Percentiles rank a stretch among this genome's conserved stretches.
Conservation (phyloP, 331 rosid species). For the Ulmus americana region DNA sequence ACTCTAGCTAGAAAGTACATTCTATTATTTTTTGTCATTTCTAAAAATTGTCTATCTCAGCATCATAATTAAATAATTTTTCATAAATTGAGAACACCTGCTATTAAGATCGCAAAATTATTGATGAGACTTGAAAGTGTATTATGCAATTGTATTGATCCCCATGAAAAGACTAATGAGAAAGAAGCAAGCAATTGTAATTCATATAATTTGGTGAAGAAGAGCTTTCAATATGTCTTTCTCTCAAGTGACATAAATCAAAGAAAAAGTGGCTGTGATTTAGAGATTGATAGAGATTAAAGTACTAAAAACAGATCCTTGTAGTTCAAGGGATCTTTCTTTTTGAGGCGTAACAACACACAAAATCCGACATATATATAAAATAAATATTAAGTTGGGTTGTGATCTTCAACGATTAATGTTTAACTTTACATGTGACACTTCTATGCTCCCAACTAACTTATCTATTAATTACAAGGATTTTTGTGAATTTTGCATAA, state of each 20-base stretch:
- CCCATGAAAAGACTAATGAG: no score
- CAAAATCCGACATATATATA: neutral
- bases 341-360: conserved; percentile 18
- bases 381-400: conserved; percentile 3
- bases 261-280: conserved; percentile 15
- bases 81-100: no score
- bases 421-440: conserved; percentile 14
- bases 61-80: no score
- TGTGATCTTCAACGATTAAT: conserved; percentile 7
- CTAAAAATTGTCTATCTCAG: no score
- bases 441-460: neutral
- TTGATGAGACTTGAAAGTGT: no score
- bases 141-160: no score
- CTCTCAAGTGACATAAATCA: conserved; percentile 1
- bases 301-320: conserved; percentile 11
- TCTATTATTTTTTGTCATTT: no score
- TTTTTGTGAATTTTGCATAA: conserved; percentile 1
- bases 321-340: conserved; percentile 19
- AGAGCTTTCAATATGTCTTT: conserved; percentile 6
- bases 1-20: no score
- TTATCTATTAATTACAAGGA: neutral
- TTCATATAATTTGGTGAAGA: conserved; percentile 5
- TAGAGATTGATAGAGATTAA: conserved; percentile 8
- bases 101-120: no score
- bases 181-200: no score